Evolutionary conservation across 768 basidiomycete species (phyloP).

Genomic region (Russula sp.): DNA sequence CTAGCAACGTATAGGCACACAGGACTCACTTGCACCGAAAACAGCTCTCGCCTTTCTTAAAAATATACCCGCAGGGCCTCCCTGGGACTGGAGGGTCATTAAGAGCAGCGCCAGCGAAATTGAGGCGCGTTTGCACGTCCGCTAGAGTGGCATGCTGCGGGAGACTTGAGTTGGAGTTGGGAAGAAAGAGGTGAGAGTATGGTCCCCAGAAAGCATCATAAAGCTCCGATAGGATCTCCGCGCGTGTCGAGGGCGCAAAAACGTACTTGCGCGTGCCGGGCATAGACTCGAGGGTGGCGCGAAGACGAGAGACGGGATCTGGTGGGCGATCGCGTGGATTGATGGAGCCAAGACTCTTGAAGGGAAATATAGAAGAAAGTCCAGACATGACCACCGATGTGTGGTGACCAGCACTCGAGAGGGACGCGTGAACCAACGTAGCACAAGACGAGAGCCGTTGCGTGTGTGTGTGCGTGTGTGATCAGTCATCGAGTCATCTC

Average conservation of each 20-base stretch:
- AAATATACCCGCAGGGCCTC: constrained; percentile 74
- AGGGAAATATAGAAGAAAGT: constrained; percentile 38
- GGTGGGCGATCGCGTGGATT: constrained; percentile 47
- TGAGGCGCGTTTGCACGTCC: constrained; percentile 56
- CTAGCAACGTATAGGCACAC: not conserved
- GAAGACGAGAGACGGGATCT: constrained; percentile 64
- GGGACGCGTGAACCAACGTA: not conserved
- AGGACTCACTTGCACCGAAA: constrained; percentile 84
- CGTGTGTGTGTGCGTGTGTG: not conserved
- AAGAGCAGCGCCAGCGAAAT: constrained; percentile 51
- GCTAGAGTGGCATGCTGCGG: constrained; percentile 59
- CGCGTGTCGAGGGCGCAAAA: constrained; percentile 65
- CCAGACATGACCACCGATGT: constrained; percentile 32
- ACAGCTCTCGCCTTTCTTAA: constrained; percentile 86
- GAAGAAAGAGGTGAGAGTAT: constrained; percentile 65
- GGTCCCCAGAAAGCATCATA: constrained; percentile 80
- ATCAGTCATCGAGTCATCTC: too few species aligned
- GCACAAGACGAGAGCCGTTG: not conserved
- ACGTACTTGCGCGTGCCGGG: constrained; percentile 71
- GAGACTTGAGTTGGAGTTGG: constrained; percentile 52
- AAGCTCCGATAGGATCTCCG: constrained; percentile 74
- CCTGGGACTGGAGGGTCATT: constrained; percentile 58
- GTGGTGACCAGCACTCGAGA: not conserved
- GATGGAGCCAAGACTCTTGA: constrained; percentile 48
- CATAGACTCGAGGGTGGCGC: constrained; percentile 74